A percentile compares a stretch with the other conserved stretches of the same genome.
phyloP scores from a whole-genome alignment of 257 asterid genomes.

The Ajuga chamaepitys region DNA sequence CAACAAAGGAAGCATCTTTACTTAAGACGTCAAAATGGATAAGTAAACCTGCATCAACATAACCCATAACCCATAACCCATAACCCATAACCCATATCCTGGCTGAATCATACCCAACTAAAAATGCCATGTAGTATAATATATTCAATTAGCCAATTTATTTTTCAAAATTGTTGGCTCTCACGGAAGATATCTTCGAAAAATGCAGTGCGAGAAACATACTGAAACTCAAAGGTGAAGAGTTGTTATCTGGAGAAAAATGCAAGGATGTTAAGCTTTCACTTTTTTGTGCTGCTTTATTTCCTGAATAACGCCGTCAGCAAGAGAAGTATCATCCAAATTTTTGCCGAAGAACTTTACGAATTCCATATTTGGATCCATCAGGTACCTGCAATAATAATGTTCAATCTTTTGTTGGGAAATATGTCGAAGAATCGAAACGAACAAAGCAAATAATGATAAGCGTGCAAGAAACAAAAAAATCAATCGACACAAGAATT shows the following conservation, averaged over 20 bases:
- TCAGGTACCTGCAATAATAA: slow-evolving; percentile 60
- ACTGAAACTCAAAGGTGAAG: not conserved
- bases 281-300: slow-evolving; percentile 58
- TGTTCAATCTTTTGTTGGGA: not conserved
- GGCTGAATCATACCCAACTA: too few relatives aligned
- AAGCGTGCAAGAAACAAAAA: too few relatives aligned
- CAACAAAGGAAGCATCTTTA: too few relatives aligned
- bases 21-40: too few relatives aligned
- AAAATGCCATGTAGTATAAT: too few relatives aligned
- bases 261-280: slow-evolving; percentile 25
- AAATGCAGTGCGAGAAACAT: not conserved
- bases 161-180: slow-evolving; percentile 15
- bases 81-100: too few relatives aligned
- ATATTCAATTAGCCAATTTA: not conserved
- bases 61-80: not conserved
- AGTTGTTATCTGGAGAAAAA: not conserved
- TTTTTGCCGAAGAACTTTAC: slow-evolving; percentile 88
- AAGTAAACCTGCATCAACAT: too few relatives aligned
- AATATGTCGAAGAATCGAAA: too few relatives aligned
- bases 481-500: too few relatives aligned
- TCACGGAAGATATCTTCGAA: not conserved
- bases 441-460: too few relatives aligned
- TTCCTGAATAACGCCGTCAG: slow-evolving; percentile 75
- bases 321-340: slow-evolving; percentile 44
- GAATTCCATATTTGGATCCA: slow-evolving; percentile 88